Evolutionary conservation across 345 rosid genomes (phyloP).

Genomic region (Excoecaria cochinchinensis): DNA sequence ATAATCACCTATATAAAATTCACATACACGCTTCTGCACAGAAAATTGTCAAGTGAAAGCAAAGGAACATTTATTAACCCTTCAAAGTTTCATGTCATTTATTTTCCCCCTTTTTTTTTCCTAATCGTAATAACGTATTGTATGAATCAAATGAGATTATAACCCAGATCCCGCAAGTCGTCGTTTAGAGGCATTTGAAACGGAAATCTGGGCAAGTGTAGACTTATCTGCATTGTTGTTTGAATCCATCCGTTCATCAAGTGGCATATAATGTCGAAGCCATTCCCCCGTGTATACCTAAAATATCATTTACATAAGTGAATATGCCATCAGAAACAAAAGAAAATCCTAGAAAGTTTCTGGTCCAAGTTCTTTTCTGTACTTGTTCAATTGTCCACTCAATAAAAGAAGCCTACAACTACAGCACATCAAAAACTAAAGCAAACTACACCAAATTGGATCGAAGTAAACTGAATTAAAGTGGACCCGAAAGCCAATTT

Average conservation of each 20-base stretch:
- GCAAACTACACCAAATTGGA: too few relatives aligned
- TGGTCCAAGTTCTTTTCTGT: not conserved
- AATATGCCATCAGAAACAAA: not conserved
- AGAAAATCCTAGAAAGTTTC: not conserved
- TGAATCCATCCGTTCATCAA: slow-evolving; percentile 48
- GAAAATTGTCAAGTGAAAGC: not conserved
- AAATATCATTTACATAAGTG: slow-evolving; percentile 4
- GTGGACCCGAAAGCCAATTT: too few relatives aligned
- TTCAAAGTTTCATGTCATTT: not conserved
- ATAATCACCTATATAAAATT: not conserved
- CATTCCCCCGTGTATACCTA: slow-evolving; percentile 91
- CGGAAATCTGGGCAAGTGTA: slow-evolving; percentile 57
- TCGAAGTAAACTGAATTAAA: too few relatives aligned
- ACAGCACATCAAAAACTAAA: too few relatives aligned
- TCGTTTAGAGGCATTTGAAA: slow-evolving; percentile 80
- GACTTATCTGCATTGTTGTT: slow-evolving; percentile 46
- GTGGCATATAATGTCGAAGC: slow-evolving; percentile 81
- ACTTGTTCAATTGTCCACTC: not conserved
- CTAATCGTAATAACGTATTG: not conserved
- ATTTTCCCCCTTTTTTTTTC: not conserved
- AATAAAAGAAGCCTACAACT: not conserved
- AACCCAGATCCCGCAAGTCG: slow-evolving; percentile 71
- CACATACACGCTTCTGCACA: not conserved
- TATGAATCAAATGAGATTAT: slow-evolving; percentile 21
- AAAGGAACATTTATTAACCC: slow-evolving; percentile 10